These are phyloP conservation scores for Syzygium jambos DNA, from an alignment of 345 rosid genomes.

Conservation along the genomic window DNA sequence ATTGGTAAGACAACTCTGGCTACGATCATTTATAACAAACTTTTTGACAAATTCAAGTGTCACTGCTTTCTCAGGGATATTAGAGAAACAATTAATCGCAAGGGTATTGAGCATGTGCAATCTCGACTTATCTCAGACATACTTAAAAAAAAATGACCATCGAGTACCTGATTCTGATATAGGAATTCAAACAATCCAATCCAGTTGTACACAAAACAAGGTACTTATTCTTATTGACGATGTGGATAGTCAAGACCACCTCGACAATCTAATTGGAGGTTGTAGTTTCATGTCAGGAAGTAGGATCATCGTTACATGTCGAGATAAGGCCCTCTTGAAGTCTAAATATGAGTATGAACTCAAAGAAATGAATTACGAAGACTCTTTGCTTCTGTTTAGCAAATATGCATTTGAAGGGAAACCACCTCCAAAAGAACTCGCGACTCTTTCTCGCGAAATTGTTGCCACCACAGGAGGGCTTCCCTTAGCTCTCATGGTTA, in stretches of 20 bases:
- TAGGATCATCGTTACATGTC: not conserved
- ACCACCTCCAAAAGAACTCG: not conserved
- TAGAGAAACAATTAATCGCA: not conserved
- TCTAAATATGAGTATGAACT: not conserved
- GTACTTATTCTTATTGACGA: not conserved
- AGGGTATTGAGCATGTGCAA: not conserved
- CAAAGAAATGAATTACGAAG: not conserved
- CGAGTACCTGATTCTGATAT: not conserved
- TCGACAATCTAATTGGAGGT: not conserved
- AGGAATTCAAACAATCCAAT: not conserved
- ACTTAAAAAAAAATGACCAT: not conserved
- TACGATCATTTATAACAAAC: not conserved
- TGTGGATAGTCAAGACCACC: not conserved
- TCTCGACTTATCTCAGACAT: not conserved
- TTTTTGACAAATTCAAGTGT: not conserved
- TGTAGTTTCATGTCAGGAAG: not conserved
- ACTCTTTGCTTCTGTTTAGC: not conserved
- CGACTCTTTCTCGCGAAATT: not conserved
- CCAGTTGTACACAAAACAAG: not conserved
- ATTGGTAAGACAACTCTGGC: not conserved
- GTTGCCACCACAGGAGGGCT: not conserved
- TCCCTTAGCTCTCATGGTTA: slow-evolving; percentile 2
- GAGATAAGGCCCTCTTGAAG: not conserved
- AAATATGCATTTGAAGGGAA: slow-evolving; percentile 1
- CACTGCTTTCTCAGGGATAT: not conserved